Evolutionary conservation across 2,329 filamentous ascomycete genomes (phyloP).

Genomic region (Exophiala alcalophila): DNA sequence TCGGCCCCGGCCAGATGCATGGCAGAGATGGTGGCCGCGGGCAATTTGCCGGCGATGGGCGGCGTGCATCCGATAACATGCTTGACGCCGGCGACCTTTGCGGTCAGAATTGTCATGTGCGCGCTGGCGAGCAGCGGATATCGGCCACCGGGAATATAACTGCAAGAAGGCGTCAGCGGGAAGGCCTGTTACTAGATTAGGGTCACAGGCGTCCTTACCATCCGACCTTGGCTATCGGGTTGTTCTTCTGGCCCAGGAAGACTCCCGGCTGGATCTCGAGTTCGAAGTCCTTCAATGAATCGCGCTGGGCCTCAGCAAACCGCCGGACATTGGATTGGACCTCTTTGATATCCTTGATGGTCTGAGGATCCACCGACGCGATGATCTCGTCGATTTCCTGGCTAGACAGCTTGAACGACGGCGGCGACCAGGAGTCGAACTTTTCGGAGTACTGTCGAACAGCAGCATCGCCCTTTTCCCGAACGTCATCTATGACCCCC

Average conservation of each 20-base stretch:
- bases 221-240: conserved; percentile 48
- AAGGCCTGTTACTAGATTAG: too few relatives aligned
- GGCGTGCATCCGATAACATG: conserved; percentile 53
- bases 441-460: conserved; percentile 51
- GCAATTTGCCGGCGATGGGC: conserved; percentile 50
- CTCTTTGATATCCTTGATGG: conserved; percentile 53
- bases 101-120: conserved; percentile 57
- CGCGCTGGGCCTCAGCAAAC: conserved; percentile 50
- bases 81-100: conserved; percentile 53
- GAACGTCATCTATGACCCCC: conserved; percentile 49
- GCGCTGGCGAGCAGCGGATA: conserved; percentile 54
- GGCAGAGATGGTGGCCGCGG: conserved; percentile 50
- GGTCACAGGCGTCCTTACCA: conserved; percentile 32
- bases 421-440: conserved; percentile 55
- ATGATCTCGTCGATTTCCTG: conserved; percentile 47
- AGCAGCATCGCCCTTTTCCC: conserved; percentile 47
- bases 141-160: conserved; percentile 52
- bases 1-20: conserved; percentile 52
- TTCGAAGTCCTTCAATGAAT: conserved; percentile 50
- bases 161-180: too few relatives aligned
- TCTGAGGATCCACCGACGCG: conserved; percentile 46
- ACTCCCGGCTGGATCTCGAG: conserved; percentile 52
- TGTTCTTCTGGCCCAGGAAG: conserved; percentile 51
- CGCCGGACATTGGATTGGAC: conserved; percentile 51
- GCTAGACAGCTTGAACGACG: conserved; percentile 48